These are phyloP conservation scores for Kalanchoe fedtschenkoi DNA, from an alignment of 164 flowering plant genomes.

Conservation along the genomic window DNA sequence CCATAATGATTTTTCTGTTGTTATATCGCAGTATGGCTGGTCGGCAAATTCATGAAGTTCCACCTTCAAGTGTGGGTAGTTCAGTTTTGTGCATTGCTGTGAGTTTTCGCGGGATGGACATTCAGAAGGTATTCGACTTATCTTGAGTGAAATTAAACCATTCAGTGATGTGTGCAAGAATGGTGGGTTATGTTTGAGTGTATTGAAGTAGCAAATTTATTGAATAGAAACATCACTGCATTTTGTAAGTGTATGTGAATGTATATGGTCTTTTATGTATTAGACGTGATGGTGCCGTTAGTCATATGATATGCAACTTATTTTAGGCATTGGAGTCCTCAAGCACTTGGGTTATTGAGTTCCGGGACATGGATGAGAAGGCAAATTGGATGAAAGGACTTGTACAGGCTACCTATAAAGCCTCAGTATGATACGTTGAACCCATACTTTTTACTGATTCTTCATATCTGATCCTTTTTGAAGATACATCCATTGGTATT, in stretches of 20 bases:
- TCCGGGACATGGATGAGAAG: constrained; percentile 60
- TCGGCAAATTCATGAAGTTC: constrained; percentile 81
- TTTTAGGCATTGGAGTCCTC: constrained; percentile 84
- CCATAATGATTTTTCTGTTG: neutral
- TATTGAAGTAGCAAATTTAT: too few relatives aligned
- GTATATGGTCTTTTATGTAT: neutral
- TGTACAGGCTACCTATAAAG: constrained; percentile 71
- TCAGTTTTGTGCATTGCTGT: constrained; percentile 70
- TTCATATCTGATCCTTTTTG: neutral
- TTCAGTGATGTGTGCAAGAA: too few relatives aligned
- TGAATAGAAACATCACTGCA: too few relatives aligned
- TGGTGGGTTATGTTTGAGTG: too few relatives aligned
- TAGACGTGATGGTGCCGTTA: neutral
- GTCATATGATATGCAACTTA: neutral
- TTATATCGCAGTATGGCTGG: constrained; percentile 79
- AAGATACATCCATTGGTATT: neutral
- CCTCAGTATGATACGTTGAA: constrained; percentile 45
- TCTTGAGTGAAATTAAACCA: neutral
- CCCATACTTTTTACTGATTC: neutral
- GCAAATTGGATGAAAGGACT: constrained; percentile 73
- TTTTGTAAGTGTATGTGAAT: neutral
- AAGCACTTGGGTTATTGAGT: constrained; percentile 68
- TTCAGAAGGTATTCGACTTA: constrained; percentile 49
- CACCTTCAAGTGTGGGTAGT: constrained; percentile 80
- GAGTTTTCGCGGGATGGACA: constrained; percentile 59